These are phyloP conservation scores for Salvia sclarea DNA, from an alignment of 305 asterid species.

Conservation along the genomic window DNA sequence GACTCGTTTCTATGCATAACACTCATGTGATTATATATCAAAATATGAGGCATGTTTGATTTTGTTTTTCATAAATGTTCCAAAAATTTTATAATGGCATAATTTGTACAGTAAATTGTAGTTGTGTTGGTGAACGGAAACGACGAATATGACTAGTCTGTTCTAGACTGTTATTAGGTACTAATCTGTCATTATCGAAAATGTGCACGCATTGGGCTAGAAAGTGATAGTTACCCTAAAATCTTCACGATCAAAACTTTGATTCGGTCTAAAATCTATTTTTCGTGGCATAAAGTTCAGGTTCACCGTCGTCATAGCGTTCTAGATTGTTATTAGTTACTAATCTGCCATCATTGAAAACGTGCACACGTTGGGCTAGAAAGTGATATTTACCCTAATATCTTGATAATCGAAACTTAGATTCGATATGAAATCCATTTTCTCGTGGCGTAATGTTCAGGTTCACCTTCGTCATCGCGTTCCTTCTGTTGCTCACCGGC, in stretches of 20 bases:
- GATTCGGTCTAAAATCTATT: too few species aligned
- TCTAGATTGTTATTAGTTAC: too few species aligned
- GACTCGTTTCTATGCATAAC: background rate
- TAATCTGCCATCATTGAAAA: too few species aligned
- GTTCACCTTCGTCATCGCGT: constrained; percentile 86
- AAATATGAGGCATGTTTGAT: background rate
- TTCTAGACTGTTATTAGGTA: background rate
- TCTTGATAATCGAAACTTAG: background rate
- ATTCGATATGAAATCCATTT: background rate
- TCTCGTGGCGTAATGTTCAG: constrained; percentile 39
- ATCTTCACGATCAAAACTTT: too few species aligned
- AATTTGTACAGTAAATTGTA: background rate
- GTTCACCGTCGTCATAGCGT: too few species aligned
- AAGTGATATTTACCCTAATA: background rate
- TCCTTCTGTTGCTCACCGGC: constrained; percentile 78
- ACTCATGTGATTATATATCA: background rate
- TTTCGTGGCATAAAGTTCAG: too few species aligned
- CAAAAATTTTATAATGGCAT: background rate
- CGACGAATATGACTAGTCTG: background rate
- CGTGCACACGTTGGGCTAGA: background rate
- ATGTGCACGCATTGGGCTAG: too few species aligned
- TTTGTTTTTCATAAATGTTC: background rate
- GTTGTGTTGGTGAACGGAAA: background rate
- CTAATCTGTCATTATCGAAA: background rate
- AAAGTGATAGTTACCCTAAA: too few species aligned